These are phyloP conservation scores for Diplogelasinospora grovesii DNA, from an alignment of 495 filamentous ascomycete genomes.

Conservation along the genomic window DNA sequence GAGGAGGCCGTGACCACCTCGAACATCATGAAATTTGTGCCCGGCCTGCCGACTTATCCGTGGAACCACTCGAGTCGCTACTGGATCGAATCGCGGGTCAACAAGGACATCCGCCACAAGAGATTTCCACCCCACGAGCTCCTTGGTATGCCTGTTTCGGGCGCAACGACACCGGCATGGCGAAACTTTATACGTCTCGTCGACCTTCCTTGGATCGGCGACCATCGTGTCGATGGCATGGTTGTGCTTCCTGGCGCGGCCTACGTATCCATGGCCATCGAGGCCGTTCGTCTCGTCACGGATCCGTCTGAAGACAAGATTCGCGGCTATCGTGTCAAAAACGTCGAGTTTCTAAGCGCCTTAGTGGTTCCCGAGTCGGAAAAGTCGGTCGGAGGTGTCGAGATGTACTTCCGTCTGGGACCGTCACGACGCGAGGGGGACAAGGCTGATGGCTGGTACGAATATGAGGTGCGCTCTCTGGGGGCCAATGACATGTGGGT, in stretches of 20 bases:
- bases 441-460: slow-evolving; percentile 2
- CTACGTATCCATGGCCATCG: slow-evolving; percentile 45
- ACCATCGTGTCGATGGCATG: slow-evolving; percentile 34
- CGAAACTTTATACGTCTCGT: slow-evolving; percentile 34
- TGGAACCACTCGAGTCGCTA: slow-evolving; percentile 33
- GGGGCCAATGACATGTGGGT: neutral
- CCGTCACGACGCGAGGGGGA: neutral
- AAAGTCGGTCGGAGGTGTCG: slow-evolving; percentile 10
- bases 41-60: slow-evolving; percentile 30
- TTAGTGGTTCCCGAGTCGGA: slow-evolving; percentile 1
- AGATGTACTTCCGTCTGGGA: slow-evolving; percentile 10
- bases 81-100: slow-evolving; percentile 37
- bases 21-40: too few species aligned
- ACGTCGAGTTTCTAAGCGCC: slow-evolving; percentile 10
- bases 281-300: slow-evolving; percentile 36
- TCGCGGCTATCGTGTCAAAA: slow-evolving; percentile 2
- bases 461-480: slow-evolving; percentile 3
- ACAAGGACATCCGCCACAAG: slow-evolving; percentile 35
- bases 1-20: too few species aligned
- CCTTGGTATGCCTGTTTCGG: slow-evolving; percentile 27
- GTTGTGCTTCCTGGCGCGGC: slow-evolving; percentile 49
- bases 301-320: slow-evolving; percentile 6
- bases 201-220: slow-evolving; percentile 42
- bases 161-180: slow-evolving; percentile 31
- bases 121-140: slow-evolving; percentile 32